Conservation (phyloP, 306 rosid species). For the Citrullus amarus region DNA sequence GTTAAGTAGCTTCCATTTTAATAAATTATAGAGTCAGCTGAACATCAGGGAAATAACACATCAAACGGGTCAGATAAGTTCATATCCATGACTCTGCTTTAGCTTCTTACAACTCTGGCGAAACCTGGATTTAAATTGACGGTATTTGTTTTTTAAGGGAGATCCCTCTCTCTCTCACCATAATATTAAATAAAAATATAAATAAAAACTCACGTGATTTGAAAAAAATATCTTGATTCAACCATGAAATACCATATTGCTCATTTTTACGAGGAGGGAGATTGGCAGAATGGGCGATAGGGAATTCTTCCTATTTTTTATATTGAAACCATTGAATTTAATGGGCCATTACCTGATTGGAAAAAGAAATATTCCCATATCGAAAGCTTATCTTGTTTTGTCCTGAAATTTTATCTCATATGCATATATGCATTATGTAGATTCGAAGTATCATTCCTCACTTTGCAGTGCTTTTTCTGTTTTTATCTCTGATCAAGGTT, state of each 20-base stretch:
- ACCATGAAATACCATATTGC: neutral
- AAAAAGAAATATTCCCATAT: neutral
- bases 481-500: neutral
- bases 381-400: neutral
- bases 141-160: neutral
- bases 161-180: neutral
- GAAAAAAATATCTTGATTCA: neutral
- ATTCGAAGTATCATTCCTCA: neutral
- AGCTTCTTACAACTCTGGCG: neutral
- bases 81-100: neutral
- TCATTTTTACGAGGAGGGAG: neutral
- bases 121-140: neutral
- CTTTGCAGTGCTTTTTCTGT: slow-evolving; percentile 5
- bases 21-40: neutral
- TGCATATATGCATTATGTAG: neutral
- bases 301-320: neutral
- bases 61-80: neutral
- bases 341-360: neutral
- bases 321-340: neutral
- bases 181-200: neutral
- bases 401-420: neutral
- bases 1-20: neutral
- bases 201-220: neutral
- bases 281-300: neutral
- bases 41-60: neutral